A percentile compares a stretch with the other conserved stretches of the same genome.
Evolutionary conservation across 176 grass and related monocot genomes (phyloP).

Genomic region (Ensete glaucum): DNA sequence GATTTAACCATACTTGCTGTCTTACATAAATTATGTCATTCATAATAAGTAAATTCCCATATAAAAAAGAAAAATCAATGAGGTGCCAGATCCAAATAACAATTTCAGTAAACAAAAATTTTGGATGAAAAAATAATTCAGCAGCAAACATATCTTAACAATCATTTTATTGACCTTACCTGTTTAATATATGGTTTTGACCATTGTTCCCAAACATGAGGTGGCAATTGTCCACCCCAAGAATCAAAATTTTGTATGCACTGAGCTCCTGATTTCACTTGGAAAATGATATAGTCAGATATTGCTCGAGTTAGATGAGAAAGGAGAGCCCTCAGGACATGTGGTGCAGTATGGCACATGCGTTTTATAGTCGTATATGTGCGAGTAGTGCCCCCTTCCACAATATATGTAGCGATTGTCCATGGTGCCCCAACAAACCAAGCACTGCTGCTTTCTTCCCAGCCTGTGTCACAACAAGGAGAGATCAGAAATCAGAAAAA

Average conservation of each 20-base stretch:
- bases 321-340: slow-evolving; percentile 73
- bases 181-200: slow-evolving; percentile 96
- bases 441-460: slow-evolving; percentile 69
- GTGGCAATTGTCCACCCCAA: slow-evolving; percentile 95
- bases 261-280: slow-evolving; percentile 90
- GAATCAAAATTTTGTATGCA: slow-evolving; percentile 99
- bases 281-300: slow-evolving; percentile 89
- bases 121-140: background rate
- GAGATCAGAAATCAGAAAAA: background rate
- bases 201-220: slow-evolving; percentile 95
- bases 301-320: slow-evolving; percentile 73
- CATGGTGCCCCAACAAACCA: slow-evolving; percentile 96
- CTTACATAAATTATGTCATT: background rate
- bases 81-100: background rate
- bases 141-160: background rate
- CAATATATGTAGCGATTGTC: slow-evolving; percentile 97
- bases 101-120: background rate
- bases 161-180: slow-evolving; percentile 28
- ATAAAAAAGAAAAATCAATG: background rate
- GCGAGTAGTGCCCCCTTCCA: slow-evolving; percentile 84
- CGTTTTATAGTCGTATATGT: slow-evolving; percentile 89
- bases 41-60: background rate
- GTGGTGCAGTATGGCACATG: slow-evolving; percentile 85
- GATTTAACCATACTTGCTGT: background rate
- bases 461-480: slow-evolving; percentile 34